Evolutionary conservation across 202 grass and related monocot genomes (phyloP).

Genomic region (Panicum hallii): DNA sequence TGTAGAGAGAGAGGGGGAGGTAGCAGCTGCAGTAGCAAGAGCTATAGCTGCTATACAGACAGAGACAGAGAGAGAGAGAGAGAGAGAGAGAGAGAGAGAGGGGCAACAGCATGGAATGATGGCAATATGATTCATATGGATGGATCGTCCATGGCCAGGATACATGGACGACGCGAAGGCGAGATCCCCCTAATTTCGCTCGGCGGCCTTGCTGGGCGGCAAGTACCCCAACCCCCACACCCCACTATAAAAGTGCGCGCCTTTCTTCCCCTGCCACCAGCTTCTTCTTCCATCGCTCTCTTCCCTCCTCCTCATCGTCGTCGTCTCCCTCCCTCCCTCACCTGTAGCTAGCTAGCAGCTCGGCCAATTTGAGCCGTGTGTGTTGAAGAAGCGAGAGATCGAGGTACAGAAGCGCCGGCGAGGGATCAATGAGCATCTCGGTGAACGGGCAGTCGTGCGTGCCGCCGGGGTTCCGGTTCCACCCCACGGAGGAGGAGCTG

Average conservation of each 20-base stretch:
- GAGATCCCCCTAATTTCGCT: constrained; percentile 37
- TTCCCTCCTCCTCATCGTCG: constrained; percentile 7
- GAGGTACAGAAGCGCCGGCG: too few species aligned
- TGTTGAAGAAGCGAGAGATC: too few species aligned
- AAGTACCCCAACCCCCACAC: constrained; percentile 3
- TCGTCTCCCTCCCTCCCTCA: not conserved
- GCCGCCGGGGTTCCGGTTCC: constrained; percentile 96
- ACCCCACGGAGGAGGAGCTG: constrained; percentile 97
- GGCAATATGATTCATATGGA: constrained; percentile 51
- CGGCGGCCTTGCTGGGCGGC: constrained; percentile 1
- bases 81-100: not conserved
- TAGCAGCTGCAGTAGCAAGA: not conserved
- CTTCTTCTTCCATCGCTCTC: not conserved
- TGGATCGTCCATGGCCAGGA: not conserved
- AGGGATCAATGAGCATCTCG: constrained; percentile 77
- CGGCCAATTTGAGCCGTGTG: too few species aligned
- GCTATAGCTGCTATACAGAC: constrained; percentile 11
- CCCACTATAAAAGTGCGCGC: constrained; percentile 55
- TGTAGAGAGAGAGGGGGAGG: not conserved
- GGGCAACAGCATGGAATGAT: constrained; percentile 49
- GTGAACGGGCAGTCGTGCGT: constrained; percentile 94
- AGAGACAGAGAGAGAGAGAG: not conserved
- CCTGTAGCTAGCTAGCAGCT: too few species aligned
- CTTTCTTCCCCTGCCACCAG: constrained; percentile 46
- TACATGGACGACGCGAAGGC: not conserved